Conservation (phyloP, 148 eudicot genomes). For the Heliosperma pusillum region DNA sequence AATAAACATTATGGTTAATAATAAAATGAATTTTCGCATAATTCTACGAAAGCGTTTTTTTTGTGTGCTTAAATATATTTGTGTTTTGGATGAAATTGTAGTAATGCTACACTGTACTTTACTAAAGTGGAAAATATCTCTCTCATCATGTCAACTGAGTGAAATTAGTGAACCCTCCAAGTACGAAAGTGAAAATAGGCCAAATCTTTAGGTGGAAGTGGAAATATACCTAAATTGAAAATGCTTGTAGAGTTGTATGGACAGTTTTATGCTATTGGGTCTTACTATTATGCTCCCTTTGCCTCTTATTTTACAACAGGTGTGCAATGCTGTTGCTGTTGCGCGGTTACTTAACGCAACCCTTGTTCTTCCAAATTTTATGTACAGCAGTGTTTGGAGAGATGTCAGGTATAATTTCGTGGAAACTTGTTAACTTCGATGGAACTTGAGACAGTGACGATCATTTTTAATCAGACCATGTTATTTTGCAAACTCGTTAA, state of each 20-base stretch:
- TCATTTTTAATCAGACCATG: too few relatives aligned
- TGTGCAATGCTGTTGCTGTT: conserved; percentile 97
- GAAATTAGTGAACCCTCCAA: background rate
- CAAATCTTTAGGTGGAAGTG: background rate
- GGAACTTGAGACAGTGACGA: background rate
- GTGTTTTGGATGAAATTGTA: background rate
- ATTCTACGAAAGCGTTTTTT: background rate
- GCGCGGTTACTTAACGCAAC: conserved; percentile 95
- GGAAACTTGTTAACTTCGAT: conserved; percentile 3
- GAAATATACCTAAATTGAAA: background rate
- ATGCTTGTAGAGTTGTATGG: background rate
- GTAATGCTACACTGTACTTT: background rate
- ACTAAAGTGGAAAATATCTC: background rate
- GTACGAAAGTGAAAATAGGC: background rate
- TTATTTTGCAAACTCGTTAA: background rate
- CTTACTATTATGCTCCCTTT: conserved; percentile 8
- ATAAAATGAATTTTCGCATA: background rate
- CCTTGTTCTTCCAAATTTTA: conserved; percentile 85
- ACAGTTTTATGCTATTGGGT: background rate
- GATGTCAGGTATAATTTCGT: conserved; percentile 63
- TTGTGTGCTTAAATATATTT: too few relatives aligned
- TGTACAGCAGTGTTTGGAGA: conserved; percentile 98
- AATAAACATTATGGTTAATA: too few relatives aligned
- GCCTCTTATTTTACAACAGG: conserved; percentile 40
- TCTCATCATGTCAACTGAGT: background rate